Percentiles rank a stretch among this genome's conserved stretches.
Conservation (phyloP, 1,284 basidiomycete genomes). For the Pholiota adiposa region DNA sequence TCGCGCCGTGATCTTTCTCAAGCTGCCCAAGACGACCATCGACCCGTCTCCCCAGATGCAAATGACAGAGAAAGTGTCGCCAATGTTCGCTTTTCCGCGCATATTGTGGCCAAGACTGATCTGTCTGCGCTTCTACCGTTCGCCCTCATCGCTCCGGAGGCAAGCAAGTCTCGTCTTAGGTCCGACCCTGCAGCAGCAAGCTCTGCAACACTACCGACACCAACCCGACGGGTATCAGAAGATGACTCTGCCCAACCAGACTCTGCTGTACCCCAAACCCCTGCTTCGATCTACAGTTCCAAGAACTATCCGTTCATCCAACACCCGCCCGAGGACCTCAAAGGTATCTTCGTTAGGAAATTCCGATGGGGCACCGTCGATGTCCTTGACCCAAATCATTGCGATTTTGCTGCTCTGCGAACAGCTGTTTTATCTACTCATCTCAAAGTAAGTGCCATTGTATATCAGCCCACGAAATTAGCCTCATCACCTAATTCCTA, state of each 20-base stretch:
- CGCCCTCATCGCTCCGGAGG: slow-evolving; percentile 76
- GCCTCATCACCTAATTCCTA: background rate
- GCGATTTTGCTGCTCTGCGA: slow-evolving; percentile 81
- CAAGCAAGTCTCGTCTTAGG: slow-evolving; percentile 41
- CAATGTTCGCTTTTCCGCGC: slow-evolving; percentile 76
- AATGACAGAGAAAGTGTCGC: slow-evolving; percentile 69
- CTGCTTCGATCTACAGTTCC: slow-evolving; percentile 38
- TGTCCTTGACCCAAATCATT: slow-evolving; percentile 80
- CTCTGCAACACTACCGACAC: slow-evolving; percentile 29
- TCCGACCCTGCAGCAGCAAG: slow-evolving; percentile 33
- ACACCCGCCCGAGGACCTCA: slow-evolving; percentile 64
- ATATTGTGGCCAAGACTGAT: slow-evolving; percentile 59
- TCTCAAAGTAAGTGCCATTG: slow-evolving; percentile 61
- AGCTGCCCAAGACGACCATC: slow-evolving; percentile 54
- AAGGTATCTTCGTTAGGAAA: slow-evolving; percentile 72
- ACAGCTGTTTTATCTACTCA: slow-evolving; percentile 80
- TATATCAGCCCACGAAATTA: slow-evolving; percentile 14
- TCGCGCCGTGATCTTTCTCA: slow-evolving; percentile 67
- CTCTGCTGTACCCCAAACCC: slow-evolving; percentile 35
- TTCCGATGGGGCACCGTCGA: slow-evolving; percentile 85
- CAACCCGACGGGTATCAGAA: slow-evolving; percentile 39
- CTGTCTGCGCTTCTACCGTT: slow-evolving; percentile 68
- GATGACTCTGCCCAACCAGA: slow-evolving; percentile 42
- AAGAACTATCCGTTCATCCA: slow-evolving; percentile 48
- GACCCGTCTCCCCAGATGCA: slow-evolving; percentile 56